These are phyloP conservation scores for Bryopsis sp. DNA, from an alignment of 139 green algal genomes.

Conservation along the genomic window DNA sequence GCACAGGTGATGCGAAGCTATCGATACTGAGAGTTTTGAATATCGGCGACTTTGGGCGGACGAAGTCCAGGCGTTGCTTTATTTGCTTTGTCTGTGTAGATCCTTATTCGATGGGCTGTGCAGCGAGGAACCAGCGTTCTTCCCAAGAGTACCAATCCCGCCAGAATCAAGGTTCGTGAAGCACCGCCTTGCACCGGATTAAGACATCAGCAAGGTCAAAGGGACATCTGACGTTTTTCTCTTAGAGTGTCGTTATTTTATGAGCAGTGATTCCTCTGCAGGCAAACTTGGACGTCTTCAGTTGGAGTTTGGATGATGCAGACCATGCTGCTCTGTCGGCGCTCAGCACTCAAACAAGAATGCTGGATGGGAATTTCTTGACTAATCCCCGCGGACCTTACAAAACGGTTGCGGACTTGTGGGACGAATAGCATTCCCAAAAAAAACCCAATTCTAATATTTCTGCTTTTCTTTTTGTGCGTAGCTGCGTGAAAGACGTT, in stretches of 20 bases:
- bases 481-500: no score
- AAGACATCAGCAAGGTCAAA: neutral
- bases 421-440: slow-evolving; percentile 51
- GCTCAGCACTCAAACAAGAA: slow-evolving; percentile 50
- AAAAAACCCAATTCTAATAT: no score
- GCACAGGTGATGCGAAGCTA: slow-evolving; percentile 36
- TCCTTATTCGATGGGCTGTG: slow-evolving; percentile 84
- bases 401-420: slow-evolving; percentile 66
- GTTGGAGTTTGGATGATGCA: slow-evolving; percentile 46
- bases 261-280: neutral
- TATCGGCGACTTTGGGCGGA: neutral
- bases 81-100: slow-evolving; percentile 34
- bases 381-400: slow-evolving; percentile 60
- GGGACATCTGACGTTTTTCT: neutral
- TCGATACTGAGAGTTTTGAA: neutral
- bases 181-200: neutral
- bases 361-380: slow-evolving; percentile 62
- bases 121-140: slow-evolving; percentile 81
- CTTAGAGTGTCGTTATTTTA: neutral
- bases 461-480: no score
- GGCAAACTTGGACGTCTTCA: slow-evolving; percentile 73
- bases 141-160: slow-evolving; percentile 68
- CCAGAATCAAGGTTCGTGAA: slow-evolving; percentile 46
- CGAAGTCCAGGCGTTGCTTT: neutral
- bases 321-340: slow-evolving; percentile 42